Evolutionary conservation across 2,329 filamentous ascomycete genomes (phyloP).

Genomic region (Falciphora oryzae): DNA sequence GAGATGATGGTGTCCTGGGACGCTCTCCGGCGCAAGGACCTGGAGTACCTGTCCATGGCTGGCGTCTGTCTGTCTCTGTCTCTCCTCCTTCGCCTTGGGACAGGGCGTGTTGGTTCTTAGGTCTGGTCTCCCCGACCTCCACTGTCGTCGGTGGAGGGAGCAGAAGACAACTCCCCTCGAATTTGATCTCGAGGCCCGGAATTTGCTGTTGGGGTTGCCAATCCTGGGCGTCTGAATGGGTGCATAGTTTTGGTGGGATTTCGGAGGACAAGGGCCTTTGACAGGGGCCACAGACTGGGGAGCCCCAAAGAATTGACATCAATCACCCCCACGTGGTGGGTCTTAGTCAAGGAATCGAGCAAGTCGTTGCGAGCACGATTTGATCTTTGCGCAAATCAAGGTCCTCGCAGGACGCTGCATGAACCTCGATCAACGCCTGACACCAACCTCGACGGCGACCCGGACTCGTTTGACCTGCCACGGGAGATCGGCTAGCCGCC

Average conservation of each 20-base stretch:
- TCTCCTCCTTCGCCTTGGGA: neutral
- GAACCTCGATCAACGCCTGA: no score
- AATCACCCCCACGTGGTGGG: neutral
- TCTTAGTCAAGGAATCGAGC: no score
- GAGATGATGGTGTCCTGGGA: conserved; percentile 55
- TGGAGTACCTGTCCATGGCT: conserved; percentile 24
- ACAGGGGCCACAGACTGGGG: neutral
- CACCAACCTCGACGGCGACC: neutral
- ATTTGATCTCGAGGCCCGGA: no score
- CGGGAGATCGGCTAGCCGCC: no score
- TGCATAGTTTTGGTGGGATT: neutral
- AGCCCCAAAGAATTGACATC: neutral
- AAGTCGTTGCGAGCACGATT: no score
- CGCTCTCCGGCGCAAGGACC: conserved; percentile 31
- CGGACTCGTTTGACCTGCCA: neutral
- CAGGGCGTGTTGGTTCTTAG: neutral
- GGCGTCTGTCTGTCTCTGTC: neutral
- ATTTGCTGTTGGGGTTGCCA: neutral
- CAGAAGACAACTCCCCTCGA: no score
- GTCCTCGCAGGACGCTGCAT: no score
- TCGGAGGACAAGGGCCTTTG: neutral
- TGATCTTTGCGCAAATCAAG: no score
- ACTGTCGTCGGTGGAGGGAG: no score
- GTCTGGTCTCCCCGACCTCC: neutral
- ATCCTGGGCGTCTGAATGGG: neutral